phyloP scores from a whole-genome alignment of 1,284 basidiomycete genomes.

The Malassezia sympodialis region DNA sequence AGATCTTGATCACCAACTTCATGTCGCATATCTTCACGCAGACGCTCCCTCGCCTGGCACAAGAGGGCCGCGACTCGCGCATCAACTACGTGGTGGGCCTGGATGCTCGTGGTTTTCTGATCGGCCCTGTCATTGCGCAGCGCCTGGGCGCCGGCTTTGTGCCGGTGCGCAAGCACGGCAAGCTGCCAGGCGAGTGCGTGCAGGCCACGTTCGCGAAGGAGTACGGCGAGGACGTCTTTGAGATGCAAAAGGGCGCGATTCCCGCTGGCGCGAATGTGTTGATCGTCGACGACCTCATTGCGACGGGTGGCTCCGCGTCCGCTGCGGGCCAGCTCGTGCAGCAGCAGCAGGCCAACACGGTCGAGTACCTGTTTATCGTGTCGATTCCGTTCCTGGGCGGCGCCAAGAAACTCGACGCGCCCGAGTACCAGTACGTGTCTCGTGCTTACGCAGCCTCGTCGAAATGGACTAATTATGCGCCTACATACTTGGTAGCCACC shows the following conservation, averaged over 20 bases:
- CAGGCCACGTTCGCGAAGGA: constrained; percentile 80
- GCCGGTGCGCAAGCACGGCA: constrained; percentile 86
- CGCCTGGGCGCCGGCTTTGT: constrained; percentile 89
- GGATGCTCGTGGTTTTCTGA: constrained; percentile 89
- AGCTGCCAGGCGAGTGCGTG: constrained; percentile 77
- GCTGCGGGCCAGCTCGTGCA: constrained; percentile 84
- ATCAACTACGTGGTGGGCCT: constrained; percentile 91
- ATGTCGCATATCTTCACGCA: constrained; percentile 70
- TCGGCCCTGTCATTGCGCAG: constrained; percentile 84
- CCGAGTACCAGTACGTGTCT: constrained; percentile 53
- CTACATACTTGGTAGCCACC: constrained; percentile 17
- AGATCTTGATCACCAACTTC: constrained; percentile 77
- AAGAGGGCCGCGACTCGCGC: constrained; percentile 50
- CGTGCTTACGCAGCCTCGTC: constrained; percentile 4
- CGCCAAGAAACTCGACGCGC: constrained; percentile 67
- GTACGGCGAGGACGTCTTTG: constrained; percentile 90
- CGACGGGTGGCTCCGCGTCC: constrained; percentile 87
- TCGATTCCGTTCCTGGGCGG: constrained; percentile 76
- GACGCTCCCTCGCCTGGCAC: constrained; percentile 56
- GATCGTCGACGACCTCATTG: constrained; percentile 90
- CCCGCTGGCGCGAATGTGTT: constrained; percentile 69
- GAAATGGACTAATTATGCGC: constrained; percentile 16
- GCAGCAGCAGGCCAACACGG: constrained; percentile 67
- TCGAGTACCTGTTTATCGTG: constrained; percentile 92
- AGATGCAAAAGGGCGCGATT: constrained; percentile 85